Conservation (phyloP, 164 flowering plant species). For the Tetracentron sinense region DNA sequence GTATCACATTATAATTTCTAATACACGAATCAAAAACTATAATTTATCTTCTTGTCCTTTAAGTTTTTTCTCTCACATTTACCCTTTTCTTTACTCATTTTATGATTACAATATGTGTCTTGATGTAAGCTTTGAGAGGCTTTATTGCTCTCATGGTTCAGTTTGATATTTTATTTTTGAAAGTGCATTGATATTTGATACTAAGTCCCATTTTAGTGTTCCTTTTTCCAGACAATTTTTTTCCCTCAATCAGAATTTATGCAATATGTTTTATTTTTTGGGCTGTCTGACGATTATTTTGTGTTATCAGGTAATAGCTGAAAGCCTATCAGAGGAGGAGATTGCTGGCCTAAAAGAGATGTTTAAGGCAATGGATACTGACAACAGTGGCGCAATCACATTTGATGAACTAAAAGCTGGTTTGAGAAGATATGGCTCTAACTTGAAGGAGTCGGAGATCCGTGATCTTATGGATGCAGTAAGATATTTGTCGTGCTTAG, state of each 20-base stretch:
- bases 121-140: neutral
- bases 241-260: neutral
- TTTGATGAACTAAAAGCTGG: slow-evolving; percentile 97
- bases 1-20: neutral
- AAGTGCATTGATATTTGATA: neutral
- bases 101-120: neutral
- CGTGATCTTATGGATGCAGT: slow-evolving; percentile 98
- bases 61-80: neutral
- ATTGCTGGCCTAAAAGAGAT: slow-evolving; percentile 96
- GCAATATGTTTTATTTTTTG: neutral
- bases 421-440: slow-evolving; percentile 89
- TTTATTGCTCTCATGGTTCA: neutral
- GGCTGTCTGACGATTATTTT: slow-evolving; percentile 3
- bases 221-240: neutral
- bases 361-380: slow-evolving; percentile 95
- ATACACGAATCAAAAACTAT: neutral
- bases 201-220: neutral
- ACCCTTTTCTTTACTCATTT: neutral
- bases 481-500: slow-evolving; percentile 19
- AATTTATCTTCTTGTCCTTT: neutral
- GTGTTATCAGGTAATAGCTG: slow-evolving; percentile 79
- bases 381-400: slow-evolving; percentile 95
- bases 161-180: neutral
- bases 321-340: slow-evolving; percentile 97
- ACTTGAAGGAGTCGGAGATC: slow-evolving; percentile 86